Base-by-base conservation (phyloP, 2,329 filamentous ascomycete genomes). In the Lachnellula occidentalis region DNA sequence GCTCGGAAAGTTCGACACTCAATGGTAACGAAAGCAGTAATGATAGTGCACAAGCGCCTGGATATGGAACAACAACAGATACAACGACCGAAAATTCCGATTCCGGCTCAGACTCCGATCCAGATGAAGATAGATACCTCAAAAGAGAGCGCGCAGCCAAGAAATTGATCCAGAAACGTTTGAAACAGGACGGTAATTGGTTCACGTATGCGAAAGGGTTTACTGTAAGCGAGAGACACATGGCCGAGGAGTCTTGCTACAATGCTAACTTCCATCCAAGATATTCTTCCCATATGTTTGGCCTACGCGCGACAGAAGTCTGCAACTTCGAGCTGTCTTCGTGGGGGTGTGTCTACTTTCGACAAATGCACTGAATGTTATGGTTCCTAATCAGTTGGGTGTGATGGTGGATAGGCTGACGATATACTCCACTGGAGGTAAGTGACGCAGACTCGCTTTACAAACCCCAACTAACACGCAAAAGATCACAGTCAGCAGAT, bases 381-480 rank as follows among this genome's bases (percentile, higher is more conserved):
- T 95, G 42, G 82, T 90, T 34, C 90, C 90, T n/a, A 80, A 87
- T 19, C 88, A 94, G 66, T 81, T 92, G 34, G 90, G 90, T 59
- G 82, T 88, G 55, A 84, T 95, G 59, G 85, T 89, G 59, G 83
- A 94, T 64, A 81, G 81, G 57, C 73, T 95, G 21, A 77, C 77
- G 31, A 74, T 76, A 36, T 75, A 78, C 42, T 53, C 48, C 34
- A 37, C 53, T 47, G 60, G 60, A 48, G 61, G 63, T 63, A 51
- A 50, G 58, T 54, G 56, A 41, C 41, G n/a, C 47, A 31, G 7
- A 15, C 22, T 42, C 48, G 27, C 1, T 11, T 41, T 37, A 22
- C 27, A 36, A 31, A 46, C 8, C 7, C 48, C 34, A 22, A 45
- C 52, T 56, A n/a, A 56, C 21, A 12, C n/a, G 8, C 15, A 31